phyloP scores from a whole-genome alignment of 2,329 filamentous ascomycete genomes.

The Colletotrichum noveboracense region DNA sequence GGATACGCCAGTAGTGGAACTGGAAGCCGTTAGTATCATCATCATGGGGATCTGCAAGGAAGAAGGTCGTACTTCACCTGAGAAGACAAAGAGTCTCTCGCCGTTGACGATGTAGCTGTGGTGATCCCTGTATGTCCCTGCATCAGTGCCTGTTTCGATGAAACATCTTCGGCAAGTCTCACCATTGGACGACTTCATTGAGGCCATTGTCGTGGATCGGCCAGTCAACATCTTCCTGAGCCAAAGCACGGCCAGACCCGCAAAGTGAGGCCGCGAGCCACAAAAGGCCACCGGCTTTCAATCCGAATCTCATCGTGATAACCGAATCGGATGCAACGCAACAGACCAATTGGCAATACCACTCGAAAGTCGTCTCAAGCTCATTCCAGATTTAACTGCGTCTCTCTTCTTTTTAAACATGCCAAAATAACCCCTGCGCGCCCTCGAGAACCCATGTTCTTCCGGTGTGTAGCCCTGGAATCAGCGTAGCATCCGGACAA shows the following conservation, averaged over 20 bases:
- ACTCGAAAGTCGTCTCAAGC: not conserved
- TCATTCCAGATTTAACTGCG: not conserved
- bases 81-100: constrained; percentile 46
- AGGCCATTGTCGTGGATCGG: constrained; percentile 35
- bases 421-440: not conserved
- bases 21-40: constrained; percentile 43
- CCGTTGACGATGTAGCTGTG: constrained; percentile 46
- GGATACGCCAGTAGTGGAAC: constrained; percentile 32
- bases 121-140: constrained; percentile 37
- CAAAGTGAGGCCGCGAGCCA: constrained; percentile 17
- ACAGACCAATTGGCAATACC: constrained; percentile 2
- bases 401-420: not conserved
- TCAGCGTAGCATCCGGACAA: constrained; percentile 11
- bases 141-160: not conserved
- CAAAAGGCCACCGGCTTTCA: constrained; percentile 7
- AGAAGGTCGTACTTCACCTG: constrained; percentile 37
- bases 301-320: constrained; percentile 11
- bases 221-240: constrained; percentile 22
- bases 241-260: not conserved
- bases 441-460: not conserved
- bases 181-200: constrained; percentile 38
- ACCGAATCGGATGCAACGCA: not conserved
- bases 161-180: not conserved
- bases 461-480: not conserved
- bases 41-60: not conserved